Evolutionary conservation across 1,284 basidiomycete genomes (phyloP), one percentile per base, ranked within the genome.

Genomic region (Microbotryum saponariae): DNA sequence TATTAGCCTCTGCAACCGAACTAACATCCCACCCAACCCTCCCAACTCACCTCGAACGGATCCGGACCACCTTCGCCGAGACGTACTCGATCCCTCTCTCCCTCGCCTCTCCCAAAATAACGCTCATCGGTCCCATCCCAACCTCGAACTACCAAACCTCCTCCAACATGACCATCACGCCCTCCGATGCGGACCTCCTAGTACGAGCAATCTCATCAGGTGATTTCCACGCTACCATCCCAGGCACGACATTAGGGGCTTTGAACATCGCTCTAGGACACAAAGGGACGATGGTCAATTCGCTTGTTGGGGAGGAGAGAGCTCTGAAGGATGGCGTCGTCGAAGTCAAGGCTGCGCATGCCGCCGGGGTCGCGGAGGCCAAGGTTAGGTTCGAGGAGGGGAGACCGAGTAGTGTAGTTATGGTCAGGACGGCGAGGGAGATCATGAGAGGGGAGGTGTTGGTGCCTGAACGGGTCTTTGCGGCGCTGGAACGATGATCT

Each of bases 161-260:
- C 0, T 16, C 54, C 3, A 61, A 62, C 6, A 7, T 3, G 3
- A 21, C 20, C 0, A 56, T 67, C 33, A n/a, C 7, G 16, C 4
- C 6, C 1, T n/a, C 25, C 1, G 61, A 69, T 0, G 66, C 67
- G 2, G 63, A 67, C 31, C n/a, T 69, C 1, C 47, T 65, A 12
- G 67, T 62, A 0, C 53, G 67, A 3, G 66, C 67, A 0, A 47
- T 69, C 4, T 54, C 49, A 8, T 61, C 59, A 10, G 67, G 67
- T 4, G 66, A 69, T 46, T 65, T 46, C 33, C 67, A 69, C 49
- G 63, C 63, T 5, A 63, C 63, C 23, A 65, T 69, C 29, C 67
- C 67, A 0, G 67, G 65, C 1, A 69, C 65, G 49, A 67, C 65
- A 16, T 51, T 69, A 29, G 65, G 59, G 2, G 66, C 65, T 18